A percentile compares a stretch with the other conserved stretches of the same genome.
phyloP scores from a whole-genome alignment of 768 basidiomycete genomes.

The Sarcomyxa edulis region DNA sequence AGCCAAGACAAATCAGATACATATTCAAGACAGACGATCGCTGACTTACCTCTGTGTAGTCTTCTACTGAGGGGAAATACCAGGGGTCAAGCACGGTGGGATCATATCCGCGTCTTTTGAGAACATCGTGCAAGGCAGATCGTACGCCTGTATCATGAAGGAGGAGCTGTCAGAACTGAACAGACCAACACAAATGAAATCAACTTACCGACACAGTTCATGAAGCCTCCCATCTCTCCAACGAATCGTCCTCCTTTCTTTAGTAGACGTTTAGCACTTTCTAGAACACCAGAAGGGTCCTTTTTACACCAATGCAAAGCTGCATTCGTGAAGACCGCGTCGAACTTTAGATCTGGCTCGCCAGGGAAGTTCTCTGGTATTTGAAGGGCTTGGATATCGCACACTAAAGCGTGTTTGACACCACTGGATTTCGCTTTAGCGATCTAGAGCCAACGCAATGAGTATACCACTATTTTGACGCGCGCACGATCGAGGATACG shows the following conservation, averaged over 20 bases:
- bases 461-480: constrained; percentile 4
- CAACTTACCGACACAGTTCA: constrained; percentile 61
- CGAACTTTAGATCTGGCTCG: constrained; percentile 39
- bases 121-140: constrained; percentile 46
- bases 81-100: constrained; percentile 67
- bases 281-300: constrained; percentile 61
- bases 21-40: neutral
- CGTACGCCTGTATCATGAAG: constrained; percentile 51
- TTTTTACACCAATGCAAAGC: constrained; percentile 83
- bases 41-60: constrained; percentile 51
- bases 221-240: constrained; percentile 74
- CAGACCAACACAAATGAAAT: neutral
- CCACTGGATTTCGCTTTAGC: constrained; percentile 44
- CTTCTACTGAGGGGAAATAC: constrained; percentile 74
- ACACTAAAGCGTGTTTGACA: constrained; percentile 38
- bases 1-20: constrained; percentile 1
- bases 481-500: constrained; percentile 12
- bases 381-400: constrained; percentile 48
- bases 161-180: neutral
- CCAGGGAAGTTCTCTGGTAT: constrained; percentile 10
- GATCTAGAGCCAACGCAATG: constrained; percentile 32
- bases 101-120: constrained; percentile 50
- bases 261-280: constrained; percentile 52
- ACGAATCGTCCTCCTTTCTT: constrained; percentile 70
- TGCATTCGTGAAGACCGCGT: constrained; percentile 79